phyloP scores from a whole-genome alignment of 768 basidiomycete species.

The Leucocoprinus leucothites region DNA sequence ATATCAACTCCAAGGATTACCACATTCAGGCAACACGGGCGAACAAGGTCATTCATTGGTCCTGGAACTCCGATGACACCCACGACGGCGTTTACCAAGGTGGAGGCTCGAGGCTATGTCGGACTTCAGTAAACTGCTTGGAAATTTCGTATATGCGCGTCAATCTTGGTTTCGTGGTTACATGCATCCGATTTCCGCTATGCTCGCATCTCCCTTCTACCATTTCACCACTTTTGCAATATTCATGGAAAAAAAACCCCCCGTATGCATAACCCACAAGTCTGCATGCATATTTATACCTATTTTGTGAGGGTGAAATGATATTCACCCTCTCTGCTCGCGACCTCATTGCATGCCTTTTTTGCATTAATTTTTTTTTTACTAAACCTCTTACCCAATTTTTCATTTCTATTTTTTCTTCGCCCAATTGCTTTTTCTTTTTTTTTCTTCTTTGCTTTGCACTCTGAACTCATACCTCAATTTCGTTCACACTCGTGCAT shows the following conservation, averaged over 20 bases:
- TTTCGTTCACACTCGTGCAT: slow-evolving; percentile 14
- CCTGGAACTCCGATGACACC: slow-evolving; percentile 66
- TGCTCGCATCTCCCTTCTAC: background rate
- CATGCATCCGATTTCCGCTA: background rate
- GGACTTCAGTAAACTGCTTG: slow-evolving; percentile 37
- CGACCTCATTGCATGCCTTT: background rate
- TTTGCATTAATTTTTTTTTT: background rate
- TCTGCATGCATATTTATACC: slow-evolving; percentile 4
- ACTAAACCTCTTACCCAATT: slow-evolving; percentile 9
- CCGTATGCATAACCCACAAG: background rate
- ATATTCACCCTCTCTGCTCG: background rate
- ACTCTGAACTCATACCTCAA: background rate
- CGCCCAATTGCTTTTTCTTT: slow-evolving; percentile 2
- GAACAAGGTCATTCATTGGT: slow-evolving; percentile 73
- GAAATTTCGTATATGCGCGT: background rate
- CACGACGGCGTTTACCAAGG: slow-evolving; percentile 79
- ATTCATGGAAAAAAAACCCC: no score
- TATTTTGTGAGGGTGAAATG: background rate
- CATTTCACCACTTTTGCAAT: no score
- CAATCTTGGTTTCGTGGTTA: no score
- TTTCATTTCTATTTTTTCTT: slow-evolving; percentile 1
- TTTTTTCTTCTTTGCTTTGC: slow-evolving; percentile 6
- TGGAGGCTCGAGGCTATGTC: slow-evolving; percentile 81
- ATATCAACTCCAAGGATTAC: slow-evolving; percentile 68
- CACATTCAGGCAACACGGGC: slow-evolving; percentile 61